These are phyloP conservation scores for Macadamia tetraphylla DNA, from an alignment of 164 flowering plant species.

Conservation along the genomic window DNA sequence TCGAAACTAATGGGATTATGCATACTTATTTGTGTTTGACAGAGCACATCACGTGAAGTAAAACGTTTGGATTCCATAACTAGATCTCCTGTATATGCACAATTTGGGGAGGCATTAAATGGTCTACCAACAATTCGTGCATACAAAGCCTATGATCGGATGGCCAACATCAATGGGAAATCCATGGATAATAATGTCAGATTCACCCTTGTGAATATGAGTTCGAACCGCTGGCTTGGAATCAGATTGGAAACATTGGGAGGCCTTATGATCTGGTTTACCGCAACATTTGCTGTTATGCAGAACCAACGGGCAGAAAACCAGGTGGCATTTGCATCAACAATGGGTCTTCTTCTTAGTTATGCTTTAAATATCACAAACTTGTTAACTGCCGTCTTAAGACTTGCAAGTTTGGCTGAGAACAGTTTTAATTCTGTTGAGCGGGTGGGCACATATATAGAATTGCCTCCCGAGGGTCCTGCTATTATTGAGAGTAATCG, in stretches of 20 bases:
- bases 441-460: slow-evolving; percentile 78
- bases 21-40: slow-evolving; percentile 11
- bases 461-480: slow-evolving; percentile 92
- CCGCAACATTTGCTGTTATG: slow-evolving; percentile 96
- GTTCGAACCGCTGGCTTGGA: slow-evolving; percentile 93
- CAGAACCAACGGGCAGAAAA: slow-evolving; percentile 85
- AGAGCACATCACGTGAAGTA: slow-evolving; percentile 97
- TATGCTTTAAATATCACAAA: slow-evolving; percentile 91
- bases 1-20: neutral
- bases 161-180: slow-evolving; percentile 84
- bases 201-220: slow-evolving; percentile 82
- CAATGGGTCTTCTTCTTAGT: slow-evolving; percentile 97
- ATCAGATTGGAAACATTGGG: slow-evolving; percentile 89
- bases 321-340: slow-evolving; percentile 90
- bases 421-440: slow-evolving; percentile 95
- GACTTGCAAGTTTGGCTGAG: slow-evolving; percentile 93
- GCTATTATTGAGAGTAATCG: slow-evolving; percentile 64
- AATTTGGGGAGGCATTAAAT: slow-evolving; percentile 96
- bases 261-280: slow-evolving; percentile 97
- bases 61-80: slow-evolving; percentile 89
- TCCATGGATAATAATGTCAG: slow-evolving; percentile 94
- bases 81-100: slow-evolving; percentile 99
- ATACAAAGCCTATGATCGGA: slow-evolving; percentile 93
- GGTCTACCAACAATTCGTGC: slow-evolving; percentile 91
- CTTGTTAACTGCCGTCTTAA: slow-evolving; percentile 70